Conservation (phyloP, 306 rosid species). For the Heteromeles arbutifolia region DNA sequence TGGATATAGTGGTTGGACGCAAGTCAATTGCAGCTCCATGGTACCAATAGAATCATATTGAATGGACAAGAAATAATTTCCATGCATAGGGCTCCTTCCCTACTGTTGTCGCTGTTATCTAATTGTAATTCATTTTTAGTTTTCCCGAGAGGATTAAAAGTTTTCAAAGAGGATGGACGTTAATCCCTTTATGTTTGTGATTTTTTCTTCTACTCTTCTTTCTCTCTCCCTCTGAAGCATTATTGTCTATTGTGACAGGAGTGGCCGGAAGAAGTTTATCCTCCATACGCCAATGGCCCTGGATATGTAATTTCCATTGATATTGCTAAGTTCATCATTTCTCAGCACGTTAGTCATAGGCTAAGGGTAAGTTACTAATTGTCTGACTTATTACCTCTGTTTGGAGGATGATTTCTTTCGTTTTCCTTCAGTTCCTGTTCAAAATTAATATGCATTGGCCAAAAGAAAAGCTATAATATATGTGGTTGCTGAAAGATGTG, state of each 20-base stretch:
- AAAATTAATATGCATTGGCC: not conserved
- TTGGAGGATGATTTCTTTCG: not conserved
- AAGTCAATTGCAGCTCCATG: not conserved
- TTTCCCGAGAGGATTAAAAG: not conserved
- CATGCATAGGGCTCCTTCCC: not conserved
- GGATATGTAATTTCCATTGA: conserved; percentile 79
- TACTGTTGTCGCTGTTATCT: not conserved
- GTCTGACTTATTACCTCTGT: not conserved
- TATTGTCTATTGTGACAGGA: conserved; percentile 48
- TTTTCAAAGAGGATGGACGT: not conserved
- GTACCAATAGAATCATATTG: not conserved
- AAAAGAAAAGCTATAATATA: not conserved
- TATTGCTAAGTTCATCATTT: conserved; percentile 54
- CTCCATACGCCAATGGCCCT: conserved; percentile 96
- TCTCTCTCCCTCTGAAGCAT: conserved; percentile 15
- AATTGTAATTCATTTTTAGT: not conserved
- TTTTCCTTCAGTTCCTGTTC: not conserved
- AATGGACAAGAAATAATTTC: not conserved
- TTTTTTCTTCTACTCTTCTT: not conserved
- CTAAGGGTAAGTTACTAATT: conserved; percentile 61
- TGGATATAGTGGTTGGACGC: not conserved
- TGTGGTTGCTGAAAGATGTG: conserved; percentile 15
- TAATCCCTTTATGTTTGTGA: not conserved
- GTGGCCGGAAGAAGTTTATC: conserved; percentile 92
- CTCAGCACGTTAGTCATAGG: conserved; percentile 49